phyloP scores from a whole-genome alignment of 2,329 filamentous ascomycete species.

The Leptographium radiaticola region DNA sequence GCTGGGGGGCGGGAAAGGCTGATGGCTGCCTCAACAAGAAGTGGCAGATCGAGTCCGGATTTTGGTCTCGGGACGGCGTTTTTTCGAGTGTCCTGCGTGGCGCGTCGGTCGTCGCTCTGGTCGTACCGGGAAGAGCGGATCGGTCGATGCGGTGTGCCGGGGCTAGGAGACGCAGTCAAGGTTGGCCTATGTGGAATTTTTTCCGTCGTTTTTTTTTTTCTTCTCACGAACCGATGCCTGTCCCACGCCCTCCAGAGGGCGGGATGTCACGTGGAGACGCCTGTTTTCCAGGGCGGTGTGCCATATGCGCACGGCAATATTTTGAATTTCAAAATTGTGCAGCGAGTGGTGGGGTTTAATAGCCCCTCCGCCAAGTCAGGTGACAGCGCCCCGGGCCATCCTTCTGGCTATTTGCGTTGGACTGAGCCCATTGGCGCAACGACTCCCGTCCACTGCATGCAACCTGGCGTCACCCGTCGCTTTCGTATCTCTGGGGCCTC shows the following conservation, averaged over 20 bases:
- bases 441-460: no score
- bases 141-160: not conserved
- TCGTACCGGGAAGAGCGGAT: conserved; percentile 2
- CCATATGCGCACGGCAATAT: not conserved
- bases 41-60: not conserved
- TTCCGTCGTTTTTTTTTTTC: not conserved
- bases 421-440: no score
- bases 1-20: not conserved
- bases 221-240: not conserved
- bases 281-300: not conserved
- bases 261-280: not conserved
- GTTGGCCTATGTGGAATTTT: conserved; percentile 1
- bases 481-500: no score
- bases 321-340: conserved; percentile 1
- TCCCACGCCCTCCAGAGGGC: not conserved
- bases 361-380: not conserved
- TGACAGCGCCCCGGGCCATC: not conserved
- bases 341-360: not conserved
- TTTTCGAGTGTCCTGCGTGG: not conserved
- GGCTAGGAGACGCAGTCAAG: not conserved
- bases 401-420: no score
- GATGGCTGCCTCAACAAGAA: no score
- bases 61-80: not conserved
- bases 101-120: conserved; percentile 1
- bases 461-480: no score